Evolutionary conservation across 2,329 filamentous ascomycete genomes (phyloP).

Genomic region (Aspergillus ruber): DNA sequence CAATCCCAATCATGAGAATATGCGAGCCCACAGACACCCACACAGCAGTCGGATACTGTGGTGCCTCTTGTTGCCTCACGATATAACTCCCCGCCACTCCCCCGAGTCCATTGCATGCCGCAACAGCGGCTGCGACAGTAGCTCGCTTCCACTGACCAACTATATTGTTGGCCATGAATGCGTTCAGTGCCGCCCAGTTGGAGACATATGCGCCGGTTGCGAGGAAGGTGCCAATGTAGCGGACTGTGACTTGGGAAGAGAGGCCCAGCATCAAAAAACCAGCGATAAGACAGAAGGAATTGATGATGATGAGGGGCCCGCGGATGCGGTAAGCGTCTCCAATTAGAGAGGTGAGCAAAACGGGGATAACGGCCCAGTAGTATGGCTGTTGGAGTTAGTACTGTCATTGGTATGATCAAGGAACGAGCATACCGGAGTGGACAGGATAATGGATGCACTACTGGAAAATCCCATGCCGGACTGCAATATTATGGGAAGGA

Average conservation of each 20-base stretch:
- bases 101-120: slow-evolving; percentile 57
- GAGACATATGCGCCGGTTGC: slow-evolving; percentile 63
- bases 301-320: slow-evolving; percentile 60
- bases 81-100: slow-evolving; percentile 63
- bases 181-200: slow-evolving; percentile 62
- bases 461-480: slow-evolving; percentile 50
- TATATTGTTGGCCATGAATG: slow-evolving; percentile 59
- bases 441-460: slow-evolving; percentile 53
- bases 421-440: slow-evolving; percentile 44
- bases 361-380: slow-evolving; percentile 60
- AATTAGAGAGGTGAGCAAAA: slow-evolving; percentile 55
- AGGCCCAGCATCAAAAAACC: slow-evolving; percentile 64
- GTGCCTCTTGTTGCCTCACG: slow-evolving; percentile 55
- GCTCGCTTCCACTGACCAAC: slow-evolving; percentile 60
- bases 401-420: background rate
- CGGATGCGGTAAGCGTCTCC: slow-evolving; percentile 57
- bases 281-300: slow-evolving; percentile 54
- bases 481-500: slow-evolving; percentile 55
- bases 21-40: slow-evolving; percentile 63
- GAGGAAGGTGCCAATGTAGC: slow-evolving; percentile 60
- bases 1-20: slow-evolving; percentile 51
- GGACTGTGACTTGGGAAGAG: slow-evolving; percentile 50
- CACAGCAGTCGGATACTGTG: slow-evolving; percentile 58
- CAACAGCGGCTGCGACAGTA: slow-evolving; percentile 55
- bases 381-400: slow-evolving; percentile 43